Evolutionary conservation across 805 yeast genomes (phyloP).

Genomic region (Candida argentea): DNA sequence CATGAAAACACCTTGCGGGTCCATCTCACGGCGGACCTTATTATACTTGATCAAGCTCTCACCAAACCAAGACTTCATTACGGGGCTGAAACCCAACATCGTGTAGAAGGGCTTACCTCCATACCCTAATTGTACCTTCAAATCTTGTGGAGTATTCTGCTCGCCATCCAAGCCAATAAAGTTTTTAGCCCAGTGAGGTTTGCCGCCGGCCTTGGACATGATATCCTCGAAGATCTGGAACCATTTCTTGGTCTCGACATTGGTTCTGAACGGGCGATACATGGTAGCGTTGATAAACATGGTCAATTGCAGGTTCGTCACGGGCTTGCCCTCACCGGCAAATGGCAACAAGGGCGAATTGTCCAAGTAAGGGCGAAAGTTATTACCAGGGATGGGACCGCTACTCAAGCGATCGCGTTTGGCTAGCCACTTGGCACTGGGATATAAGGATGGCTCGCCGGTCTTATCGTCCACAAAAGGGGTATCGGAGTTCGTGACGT

Average conservation of each 20-base stretch:
- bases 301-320: slow-evolving; percentile 70
- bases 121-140: slow-evolving; percentile 27
- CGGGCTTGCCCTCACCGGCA: slow-evolving; percentile 29
- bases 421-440: slow-evolving; percentile 39
- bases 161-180: slow-evolving; percentile 53
- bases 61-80: slow-evolving; percentile 73
- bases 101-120: slow-evolving; percentile 47
- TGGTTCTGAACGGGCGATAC: slow-evolving; percentile 83
- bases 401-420: slow-evolving; percentile 42
- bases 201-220: slow-evolving; percentile 71
- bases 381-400: slow-evolving; percentile 83
- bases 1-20: slow-evolving; percentile 75
- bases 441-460: slow-evolving; percentile 30
- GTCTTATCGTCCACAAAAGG: slow-evolving; percentile 24
- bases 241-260: slow-evolving; percentile 73
- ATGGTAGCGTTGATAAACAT: slow-evolving; percentile 87
- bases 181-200: slow-evolving; percentile 98
- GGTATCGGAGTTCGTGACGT: slow-evolving; percentile 47
- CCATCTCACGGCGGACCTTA: slow-evolving; percentile 52
- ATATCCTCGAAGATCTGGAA: slow-evolving; percentile 73
- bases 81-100: slow-evolving; percentile 70
- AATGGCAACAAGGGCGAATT: slow-evolving; percentile 61
- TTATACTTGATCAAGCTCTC: slow-evolving; percentile 54
- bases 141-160: slow-evolving; percentile 22
- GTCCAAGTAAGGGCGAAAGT: slow-evolving; percentile 71